Percentiles rank a stretch among this genome's conserved stretches.
phyloP scores from a whole-genome alignment of 2,329 filamentous ascomycete species.

The Septoria petroselini region DNA sequence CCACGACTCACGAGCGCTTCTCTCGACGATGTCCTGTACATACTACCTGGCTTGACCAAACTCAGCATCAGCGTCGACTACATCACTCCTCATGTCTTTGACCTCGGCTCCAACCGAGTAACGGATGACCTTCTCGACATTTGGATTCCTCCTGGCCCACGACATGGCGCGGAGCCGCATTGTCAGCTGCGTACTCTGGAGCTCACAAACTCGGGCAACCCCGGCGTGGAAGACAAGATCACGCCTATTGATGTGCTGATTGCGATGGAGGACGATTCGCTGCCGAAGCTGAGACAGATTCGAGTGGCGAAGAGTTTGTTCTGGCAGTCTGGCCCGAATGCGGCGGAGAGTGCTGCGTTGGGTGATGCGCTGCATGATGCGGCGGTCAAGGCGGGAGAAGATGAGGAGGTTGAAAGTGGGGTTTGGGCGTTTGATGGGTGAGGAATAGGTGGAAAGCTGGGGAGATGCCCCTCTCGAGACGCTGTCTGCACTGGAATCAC shows the following conservation, averaged over 20 bases:
- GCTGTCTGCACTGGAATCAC: too few species aligned
- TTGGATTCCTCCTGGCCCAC: constrained; percentile 15
- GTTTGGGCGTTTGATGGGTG: constrained; percentile 31
- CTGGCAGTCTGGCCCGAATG: constrained; percentile 40
- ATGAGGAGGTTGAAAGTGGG: constrained; percentile 19
- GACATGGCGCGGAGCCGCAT: constrained; percentile 16
- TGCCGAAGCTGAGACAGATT: constrained; percentile 42
- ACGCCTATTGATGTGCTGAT: constrained; percentile 43
- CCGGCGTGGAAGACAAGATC: constrained; percentile 40
- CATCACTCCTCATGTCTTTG: constrained; percentile 44
- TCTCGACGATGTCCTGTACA: constrained; percentile 43
- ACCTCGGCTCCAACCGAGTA: constrained; percentile 19
- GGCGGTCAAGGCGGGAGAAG: constrained; percentile 4
- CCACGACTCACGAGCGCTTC: constrained; percentile 40
- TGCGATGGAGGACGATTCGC: constrained; percentile 42
- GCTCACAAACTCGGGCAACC: constrained; percentile 41
- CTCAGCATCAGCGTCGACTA: constrained; percentile 49
- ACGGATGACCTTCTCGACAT: neutral
- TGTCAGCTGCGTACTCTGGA: constrained; percentile 41
- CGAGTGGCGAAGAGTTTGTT: constrained; percentile 40
- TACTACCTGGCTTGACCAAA: constrained; percentile 41
- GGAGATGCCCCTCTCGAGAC: too few species aligned
- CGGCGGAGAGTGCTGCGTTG: constrained; percentile 41
- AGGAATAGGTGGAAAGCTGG: too few species aligned
- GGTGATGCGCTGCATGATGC: constrained; percentile 39